Evolutionary conservation across 2,329 filamentous ascomycete genomes (phyloP).

Genomic region (Escovopsis sp.): DNA sequence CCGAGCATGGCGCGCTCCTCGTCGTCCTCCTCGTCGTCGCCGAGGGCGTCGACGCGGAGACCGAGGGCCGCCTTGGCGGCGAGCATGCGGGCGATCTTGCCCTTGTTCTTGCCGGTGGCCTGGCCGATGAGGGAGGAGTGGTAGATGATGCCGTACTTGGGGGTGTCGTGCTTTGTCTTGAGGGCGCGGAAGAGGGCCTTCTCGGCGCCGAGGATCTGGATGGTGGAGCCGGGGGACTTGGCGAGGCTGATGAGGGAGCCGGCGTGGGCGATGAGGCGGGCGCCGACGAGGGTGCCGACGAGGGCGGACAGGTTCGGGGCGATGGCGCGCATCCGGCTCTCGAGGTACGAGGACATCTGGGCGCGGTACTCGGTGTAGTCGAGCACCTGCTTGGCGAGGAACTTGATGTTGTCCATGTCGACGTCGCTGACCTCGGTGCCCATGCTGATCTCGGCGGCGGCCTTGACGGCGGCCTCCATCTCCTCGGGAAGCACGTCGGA

Average conservation of each 20-base stretch:
- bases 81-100: constrained; percentile 95
- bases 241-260: constrained; percentile 90
- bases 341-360: constrained; percentile 77
- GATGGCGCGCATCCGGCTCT: constrained; percentile 89
- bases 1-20: constrained; percentile 79
- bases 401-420: constrained; percentile 84
- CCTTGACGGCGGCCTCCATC: constrained; percentile 81
- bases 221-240: constrained; percentile 87
- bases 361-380: constrained; percentile 80
- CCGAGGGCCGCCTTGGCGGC: constrained; percentile 87
- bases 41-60: constrained; percentile 74
- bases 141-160: constrained; percentile 94
- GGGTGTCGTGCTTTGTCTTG: constrained; percentile 98
- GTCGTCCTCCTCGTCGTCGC: constrained; percentile 52
- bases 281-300: constrained; percentile 85
- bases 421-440: constrained; percentile 90
- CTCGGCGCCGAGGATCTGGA: constrained; percentile 96
- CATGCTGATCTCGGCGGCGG: constrained; percentile 93
- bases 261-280: constrained; percentile 84
- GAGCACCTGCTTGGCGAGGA: constrained; percentile 86
- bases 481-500: constrained; percentile 89
- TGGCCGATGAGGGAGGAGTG: constrained; percentile 90
- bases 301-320: constrained; percentile 90
- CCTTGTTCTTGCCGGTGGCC: constrained; percentile 96
- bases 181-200: constrained; percentile 96